Conservation (phyloP, 768 basidiomycete species). For the Gymnopilus dilepis region DNA sequence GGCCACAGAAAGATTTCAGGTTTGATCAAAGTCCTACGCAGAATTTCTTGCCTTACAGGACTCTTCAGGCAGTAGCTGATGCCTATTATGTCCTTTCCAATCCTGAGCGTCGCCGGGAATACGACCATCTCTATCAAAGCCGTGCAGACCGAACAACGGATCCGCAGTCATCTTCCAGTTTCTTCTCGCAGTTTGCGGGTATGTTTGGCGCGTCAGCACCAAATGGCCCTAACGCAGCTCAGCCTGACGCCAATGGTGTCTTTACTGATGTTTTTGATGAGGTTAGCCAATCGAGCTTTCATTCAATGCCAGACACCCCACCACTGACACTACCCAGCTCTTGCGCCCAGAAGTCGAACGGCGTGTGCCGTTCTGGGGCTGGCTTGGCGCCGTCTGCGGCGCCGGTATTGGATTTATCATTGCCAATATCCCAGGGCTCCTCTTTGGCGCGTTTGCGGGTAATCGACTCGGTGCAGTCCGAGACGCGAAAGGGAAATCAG, state of each 20-base stretch:
- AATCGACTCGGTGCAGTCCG: constrained; percentile 90
- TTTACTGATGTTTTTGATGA: constrained; percentile 94
- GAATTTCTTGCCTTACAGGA: constrained; percentile 3
- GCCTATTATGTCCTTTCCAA: constrained; percentile 95
- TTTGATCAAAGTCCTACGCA: constrained; percentile 25
- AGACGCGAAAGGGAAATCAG: constrained; percentile 94
- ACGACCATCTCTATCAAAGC: constrained; percentile 69
- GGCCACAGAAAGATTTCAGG: constrained; percentile 89
- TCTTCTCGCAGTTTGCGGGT: constrained; percentile 77
- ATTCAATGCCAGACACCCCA: constrained; percentile 24
- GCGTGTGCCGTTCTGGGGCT: constrained; percentile 75
- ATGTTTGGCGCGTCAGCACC: constrained; percentile 59
- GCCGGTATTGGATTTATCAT: constrained; percentile 65
- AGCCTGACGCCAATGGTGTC: constrained; percentile 79
- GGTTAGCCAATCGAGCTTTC: constrained; percentile 43
- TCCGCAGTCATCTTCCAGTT: constrained; percentile 70
- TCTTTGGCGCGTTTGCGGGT: constrained; percentile 87
- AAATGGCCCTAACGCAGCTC: constrained; percentile 38
- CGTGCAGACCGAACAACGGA: constrained; percentile 62
- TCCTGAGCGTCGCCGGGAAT: constrained; percentile 69
- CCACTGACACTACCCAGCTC: constrained; percentile 47
- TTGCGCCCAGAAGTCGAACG: constrained; percentile 83
- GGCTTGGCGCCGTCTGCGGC: constrained; percentile 74
- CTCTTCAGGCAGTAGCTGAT: constrained; percentile 78
- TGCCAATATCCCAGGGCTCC: constrained; percentile 84